A percentile compares a stretch with the other conserved stretches of the same genome.
Conservation (phyloP, 2,329 filamentous ascomycete genomes). For the Emergomyces pasteurianus region DNA sequence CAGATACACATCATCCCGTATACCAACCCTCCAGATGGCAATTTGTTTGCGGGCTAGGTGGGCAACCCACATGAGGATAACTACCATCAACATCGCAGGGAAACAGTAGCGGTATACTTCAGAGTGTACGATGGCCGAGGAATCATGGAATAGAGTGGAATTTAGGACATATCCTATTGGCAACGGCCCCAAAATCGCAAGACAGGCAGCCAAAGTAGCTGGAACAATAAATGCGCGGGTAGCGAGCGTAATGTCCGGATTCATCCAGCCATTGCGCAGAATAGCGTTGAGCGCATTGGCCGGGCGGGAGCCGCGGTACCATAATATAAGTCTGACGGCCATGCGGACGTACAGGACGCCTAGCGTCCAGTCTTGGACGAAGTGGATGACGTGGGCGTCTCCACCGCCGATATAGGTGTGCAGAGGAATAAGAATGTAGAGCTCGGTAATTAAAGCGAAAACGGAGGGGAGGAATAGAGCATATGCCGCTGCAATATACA, state of each 20-base stretch:
- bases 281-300: constrained; percentile 65
- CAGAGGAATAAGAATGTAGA: constrained; percentile 78
- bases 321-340: constrained; percentile 54
- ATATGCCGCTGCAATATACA: constrained; percentile 66
- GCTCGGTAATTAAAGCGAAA: constrained; percentile 67
- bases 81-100: constrained; percentile 48
- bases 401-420: constrained; percentile 56
- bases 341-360: constrained; percentile 85
- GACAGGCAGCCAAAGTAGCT: constrained; percentile 46
- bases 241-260: constrained; percentile 65
- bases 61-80: constrained; percentile 37
- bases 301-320: constrained; percentile 57
- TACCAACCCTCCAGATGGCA: constrained; percentile 63
- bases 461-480: constrained; percentile 70
- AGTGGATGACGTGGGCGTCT: constrained; percentile 46
- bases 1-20: constrained; percentile 89
- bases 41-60: constrained; percentile 42
- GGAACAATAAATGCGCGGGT: constrained; percentile 84
- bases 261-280: constrained; percentile 60
- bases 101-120: constrained; percentile 59
- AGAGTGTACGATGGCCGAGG: constrained; percentile 21
- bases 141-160: constrained; percentile 25
- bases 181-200: constrained; percentile 55
- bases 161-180: constrained; percentile 44
- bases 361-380: constrained; percentile 89